Percentiles rank a stretch among this genome's conserved stretches.
Evolutionary conservation across 805 yeast genomes (phyloP).

Genomic region (Wickerhamiella cacticola): DNA sequence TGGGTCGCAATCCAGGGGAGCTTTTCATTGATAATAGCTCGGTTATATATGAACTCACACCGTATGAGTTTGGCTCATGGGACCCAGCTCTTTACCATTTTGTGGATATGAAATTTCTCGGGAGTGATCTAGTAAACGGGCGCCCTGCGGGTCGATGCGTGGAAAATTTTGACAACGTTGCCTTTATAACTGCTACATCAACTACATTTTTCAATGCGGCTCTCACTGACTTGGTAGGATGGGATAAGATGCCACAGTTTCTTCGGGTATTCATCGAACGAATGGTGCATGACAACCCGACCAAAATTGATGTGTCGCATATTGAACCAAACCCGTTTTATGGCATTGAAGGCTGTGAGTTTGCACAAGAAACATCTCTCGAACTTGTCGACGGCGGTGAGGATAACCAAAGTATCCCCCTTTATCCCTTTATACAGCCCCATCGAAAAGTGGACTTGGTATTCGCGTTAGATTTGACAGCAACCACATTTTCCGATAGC

Average conservation of each 20-base stretch:
- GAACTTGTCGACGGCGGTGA: conserved; percentile 68
- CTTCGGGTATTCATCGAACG: background rate
- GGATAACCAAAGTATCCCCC: conserved; percentile 61
- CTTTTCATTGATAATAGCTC: conserved; percentile 42
- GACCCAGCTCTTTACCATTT: conserved; percentile 51
- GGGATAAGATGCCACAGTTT: background rate
- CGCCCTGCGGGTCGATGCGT: conserved; percentile 16
- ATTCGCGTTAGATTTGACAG: conserved; percentile 37
- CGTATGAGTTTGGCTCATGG: conserved; percentile 64
- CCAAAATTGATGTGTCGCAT: background rate
- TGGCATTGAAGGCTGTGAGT: conserved; percentile 16
- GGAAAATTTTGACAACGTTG: conserved; percentile 63
- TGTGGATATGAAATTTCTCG: conserved; percentile 49
- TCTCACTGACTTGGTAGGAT: background rate
- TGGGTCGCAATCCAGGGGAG: conserved; percentile 30
- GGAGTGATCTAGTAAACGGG: conserved; percentile 24
- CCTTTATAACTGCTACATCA: conserved; percentile 32
- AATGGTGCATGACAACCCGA: background rate
- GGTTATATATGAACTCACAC: conserved; percentile 34
- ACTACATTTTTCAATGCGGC: conserved; percentile 8
- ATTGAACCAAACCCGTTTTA: conserved; percentile 55
- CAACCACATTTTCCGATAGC: conserved; percentile 26
- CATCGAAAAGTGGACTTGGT: conserved; percentile 51
- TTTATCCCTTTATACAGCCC: conserved; percentile 51
- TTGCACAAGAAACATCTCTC: conserved; percentile 26